A percentile compares a stretch with the other conserved stretches of the same genome.
Conservation (phyloP, 2,329 filamentous ascomycete genomes). For the Madurella fahalii region DNA sequence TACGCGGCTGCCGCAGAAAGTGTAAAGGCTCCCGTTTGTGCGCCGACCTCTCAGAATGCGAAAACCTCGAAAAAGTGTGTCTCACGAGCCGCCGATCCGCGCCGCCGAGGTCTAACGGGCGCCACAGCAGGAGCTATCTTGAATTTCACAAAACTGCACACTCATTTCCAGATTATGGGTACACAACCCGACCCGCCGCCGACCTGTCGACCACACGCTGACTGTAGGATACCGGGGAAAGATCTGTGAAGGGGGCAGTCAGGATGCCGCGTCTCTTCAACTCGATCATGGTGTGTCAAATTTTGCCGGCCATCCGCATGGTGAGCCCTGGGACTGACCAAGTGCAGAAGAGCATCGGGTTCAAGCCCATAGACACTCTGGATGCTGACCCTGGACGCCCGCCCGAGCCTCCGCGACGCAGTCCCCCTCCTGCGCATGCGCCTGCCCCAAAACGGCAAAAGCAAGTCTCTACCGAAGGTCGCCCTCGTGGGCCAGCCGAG, state of each 20-base stretch:
- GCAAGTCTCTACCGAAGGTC: not conserved
- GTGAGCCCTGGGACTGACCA: not conserved
- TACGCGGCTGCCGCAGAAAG: not conserved
- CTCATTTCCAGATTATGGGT: conserved; percentile 27
- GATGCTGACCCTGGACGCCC: not conserved
- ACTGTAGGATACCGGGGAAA: conserved; percentile 1
- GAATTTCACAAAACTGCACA: conserved; percentile 20
- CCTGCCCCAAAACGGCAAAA: conserved; percentile 15
- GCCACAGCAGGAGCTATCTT: conserved; percentile 5
- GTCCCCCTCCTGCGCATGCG: not conserved
- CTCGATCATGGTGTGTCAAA: conserved; percentile 4
- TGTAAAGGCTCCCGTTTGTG: not conserved
- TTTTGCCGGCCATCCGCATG: not conserved
- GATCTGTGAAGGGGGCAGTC: conserved; percentile 18
- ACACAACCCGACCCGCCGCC: conserved; percentile 1
- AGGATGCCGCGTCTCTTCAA: conserved; percentile 11
- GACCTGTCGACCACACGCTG: conserved; percentile 5
- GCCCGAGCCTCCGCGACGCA: not conserved
- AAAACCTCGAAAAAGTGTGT: conserved; percentile 17
- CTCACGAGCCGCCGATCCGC: not conserved
- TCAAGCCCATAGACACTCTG: conserved; percentile 23
- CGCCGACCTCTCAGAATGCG: conserved; percentile 17
- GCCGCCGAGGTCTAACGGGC: conserved; percentile 1
- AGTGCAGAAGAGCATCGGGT: not conserved
- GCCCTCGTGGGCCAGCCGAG: not conserved